A percentile compares a stretch with the other conserved stretches of the same genome.
Evolutionary conservation across 495 filamentous ascomycete genomes (phyloP).

Genomic region (Bathelium albidoporum): DNA sequence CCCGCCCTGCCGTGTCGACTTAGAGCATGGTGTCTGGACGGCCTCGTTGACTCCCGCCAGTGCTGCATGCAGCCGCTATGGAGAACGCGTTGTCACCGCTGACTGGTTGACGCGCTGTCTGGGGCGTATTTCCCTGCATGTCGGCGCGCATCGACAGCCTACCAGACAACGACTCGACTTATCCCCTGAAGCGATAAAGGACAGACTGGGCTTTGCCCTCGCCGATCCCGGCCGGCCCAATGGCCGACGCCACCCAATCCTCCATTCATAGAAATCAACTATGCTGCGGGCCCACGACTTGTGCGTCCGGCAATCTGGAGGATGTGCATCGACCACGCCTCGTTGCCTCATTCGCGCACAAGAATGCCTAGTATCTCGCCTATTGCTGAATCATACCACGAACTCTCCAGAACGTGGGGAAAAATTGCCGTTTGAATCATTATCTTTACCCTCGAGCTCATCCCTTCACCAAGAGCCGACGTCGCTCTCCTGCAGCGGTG

Average conservation of each 20-base stretch:
- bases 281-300: neutral
- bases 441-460: neutral
- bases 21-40: neutral
- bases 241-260: neutral
- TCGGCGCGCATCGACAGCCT: neutral
- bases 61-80: neutral
- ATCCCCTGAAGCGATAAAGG: neutral
- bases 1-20: neutral
- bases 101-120: neutral
- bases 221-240: neutral
- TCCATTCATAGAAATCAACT: neutral
- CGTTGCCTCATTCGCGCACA: neutral
- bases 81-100: neutral
- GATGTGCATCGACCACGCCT: conserved; percentile 3
- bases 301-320: neutral
- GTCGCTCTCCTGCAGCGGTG: neutral
- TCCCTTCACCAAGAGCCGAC: neutral
- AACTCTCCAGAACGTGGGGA: neutral
- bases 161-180: neutral
- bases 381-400: neutral
- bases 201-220: neutral
- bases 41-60: neutral
- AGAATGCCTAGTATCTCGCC: neutral
- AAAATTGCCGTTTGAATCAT: neutral
- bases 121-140: neutral